These are phyloP conservation scores for Ichthyophthirius multifiliis DNA, from an alignment of 169 alveolate genomes.

Conservation along the genomic window DNA sequence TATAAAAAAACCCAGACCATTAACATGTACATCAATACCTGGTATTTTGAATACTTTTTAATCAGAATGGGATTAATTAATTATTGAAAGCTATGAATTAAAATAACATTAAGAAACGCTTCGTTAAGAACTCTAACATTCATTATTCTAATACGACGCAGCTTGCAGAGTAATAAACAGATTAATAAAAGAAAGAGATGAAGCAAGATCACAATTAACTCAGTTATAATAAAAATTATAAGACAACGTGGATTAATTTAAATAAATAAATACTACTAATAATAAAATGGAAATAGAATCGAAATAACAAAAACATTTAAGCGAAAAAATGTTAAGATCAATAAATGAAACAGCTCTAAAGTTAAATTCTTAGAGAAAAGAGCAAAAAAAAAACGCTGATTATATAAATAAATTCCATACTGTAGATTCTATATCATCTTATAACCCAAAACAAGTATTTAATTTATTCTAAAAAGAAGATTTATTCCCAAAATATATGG, in stretches of 20 bases:
- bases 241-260: neutral
- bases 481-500: neutral
- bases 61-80: constrained; percentile 96
- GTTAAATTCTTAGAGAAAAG: constrained; percentile 26
- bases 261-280: too few species aligned
- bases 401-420: constrained; percentile 18
- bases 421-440: too few species aligned
- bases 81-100: constrained; percentile 91
- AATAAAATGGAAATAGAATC: neutral
- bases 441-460: too few species aligned
- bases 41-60: constrained; percentile 90
- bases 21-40: constrained; percentile 92
- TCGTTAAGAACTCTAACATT: constrained; percentile 94
- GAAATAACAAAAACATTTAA: neutral
- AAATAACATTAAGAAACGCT: constrained; percentile 85
- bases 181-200: constrained; percentile 93
- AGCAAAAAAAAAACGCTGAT: constrained; percentile 5
- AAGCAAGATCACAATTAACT: constrained; percentile 61
- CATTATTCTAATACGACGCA: constrained; percentile 98
- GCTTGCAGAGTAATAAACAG: constrained; percentile 97
- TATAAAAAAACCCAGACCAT: constrained; percentile 88
- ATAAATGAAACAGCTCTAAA: constrained; percentile 17
- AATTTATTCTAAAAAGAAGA: too few species aligned
- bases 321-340: neutral
- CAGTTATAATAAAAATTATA: neutral